phyloP scores from a whole-genome alignment of 352 stramenopile genomes.

The Globisporangium orthogonon region DNA sequence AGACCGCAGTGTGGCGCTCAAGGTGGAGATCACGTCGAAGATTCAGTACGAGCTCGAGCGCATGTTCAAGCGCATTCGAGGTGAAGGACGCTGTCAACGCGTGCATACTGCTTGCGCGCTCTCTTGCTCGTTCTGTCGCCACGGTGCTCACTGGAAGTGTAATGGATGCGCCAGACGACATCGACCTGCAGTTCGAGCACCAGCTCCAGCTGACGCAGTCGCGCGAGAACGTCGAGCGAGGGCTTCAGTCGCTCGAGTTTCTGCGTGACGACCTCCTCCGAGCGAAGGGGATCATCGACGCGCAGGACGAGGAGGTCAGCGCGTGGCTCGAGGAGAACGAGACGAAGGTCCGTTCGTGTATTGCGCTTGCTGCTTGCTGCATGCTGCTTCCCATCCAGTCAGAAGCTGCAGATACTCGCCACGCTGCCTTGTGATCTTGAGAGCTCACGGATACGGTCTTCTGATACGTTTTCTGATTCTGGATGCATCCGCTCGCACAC shows the following conservation, averaged over 20 bases:
- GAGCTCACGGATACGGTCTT: not conserved
- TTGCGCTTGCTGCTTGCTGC: not conserved
- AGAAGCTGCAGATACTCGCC: no score
- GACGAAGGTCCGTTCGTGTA: conserved; percentile 31
- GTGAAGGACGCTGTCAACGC: conserved; percentile 10
- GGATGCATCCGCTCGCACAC: not conserved
- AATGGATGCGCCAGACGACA: conserved; percentile 34
- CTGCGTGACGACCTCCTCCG: conserved; percentile 59
- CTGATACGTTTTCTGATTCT: not conserved
- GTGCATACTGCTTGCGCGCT: not conserved
- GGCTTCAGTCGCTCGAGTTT: conserved; percentile 67
- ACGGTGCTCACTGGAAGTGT: not conserved
- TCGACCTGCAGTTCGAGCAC: conserved; percentile 84
- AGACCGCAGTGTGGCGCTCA: conserved; percentile 45
- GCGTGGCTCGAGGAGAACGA: conserved; percentile 76
- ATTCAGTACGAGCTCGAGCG: conserved; percentile 75
- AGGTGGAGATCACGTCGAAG: conserved; percentile 70
- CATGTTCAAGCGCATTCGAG: conserved; percentile 74
- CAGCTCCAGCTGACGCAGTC: conserved; percentile 79
- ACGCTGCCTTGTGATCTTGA: not conserved
- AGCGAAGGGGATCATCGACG: conserved; percentile 40
- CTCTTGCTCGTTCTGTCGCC: not conserved
- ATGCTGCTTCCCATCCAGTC: no score
- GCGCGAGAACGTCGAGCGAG: conserved; percentile 64
- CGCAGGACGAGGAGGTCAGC: conserved; percentile 53